phyloP scores from a whole-genome alignment of 2,329 filamentous ascomycete genomes.

The Cylindrodendrum hubeiense region DNA sequence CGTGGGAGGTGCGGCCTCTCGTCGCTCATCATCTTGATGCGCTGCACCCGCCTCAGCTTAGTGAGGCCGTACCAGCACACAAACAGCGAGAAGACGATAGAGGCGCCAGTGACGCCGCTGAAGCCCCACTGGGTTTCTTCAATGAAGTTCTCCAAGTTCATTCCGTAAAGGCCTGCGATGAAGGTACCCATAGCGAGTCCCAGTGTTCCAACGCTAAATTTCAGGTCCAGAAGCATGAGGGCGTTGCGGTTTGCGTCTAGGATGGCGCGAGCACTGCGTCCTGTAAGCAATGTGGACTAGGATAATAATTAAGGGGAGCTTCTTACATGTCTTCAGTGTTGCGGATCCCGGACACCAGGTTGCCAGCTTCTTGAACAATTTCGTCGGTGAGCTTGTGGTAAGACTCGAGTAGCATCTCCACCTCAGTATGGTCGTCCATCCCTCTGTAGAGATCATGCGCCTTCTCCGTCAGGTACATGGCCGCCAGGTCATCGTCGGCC shows the following conservation, averaged over 20 bases:
- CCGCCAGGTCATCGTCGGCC: constrained; percentile 92
- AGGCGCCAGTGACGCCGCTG: constrained; percentile 77
- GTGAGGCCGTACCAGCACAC: constrained; percentile 87
- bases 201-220: constrained; percentile 94
- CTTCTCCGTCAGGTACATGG: constrained; percentile 97
- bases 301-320: neutral
- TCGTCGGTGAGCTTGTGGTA: constrained; percentile 99
- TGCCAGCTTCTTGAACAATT: constrained; percentile 95
- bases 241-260: constrained; percentile 98
- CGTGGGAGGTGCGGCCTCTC: constrained; percentile 55
- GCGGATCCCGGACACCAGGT: constrained; percentile 92
- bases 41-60: constrained; percentile 87
- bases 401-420: constrained; percentile 96
- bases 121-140: constrained; percentile 95
- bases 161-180: constrained; percentile 97
- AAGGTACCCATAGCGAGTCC: constrained; percentile 96
- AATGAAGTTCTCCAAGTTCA: constrained; percentile 99
- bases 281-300: constrained; percentile 37
- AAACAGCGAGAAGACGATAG: constrained; percentile 77
- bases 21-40: constrained; percentile 81
- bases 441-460: constrained; percentile 77
- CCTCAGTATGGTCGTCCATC: constrained; percentile 92
- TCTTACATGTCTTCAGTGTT: constrained; percentile 98
- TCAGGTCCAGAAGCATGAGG: constrained; percentile 96
- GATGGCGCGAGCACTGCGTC: constrained; percentile 86